Evolutionary conservation across 2,329 filamentous ascomycete species (phyloP).

Genomic region (Colletotrichum lini): DNA sequence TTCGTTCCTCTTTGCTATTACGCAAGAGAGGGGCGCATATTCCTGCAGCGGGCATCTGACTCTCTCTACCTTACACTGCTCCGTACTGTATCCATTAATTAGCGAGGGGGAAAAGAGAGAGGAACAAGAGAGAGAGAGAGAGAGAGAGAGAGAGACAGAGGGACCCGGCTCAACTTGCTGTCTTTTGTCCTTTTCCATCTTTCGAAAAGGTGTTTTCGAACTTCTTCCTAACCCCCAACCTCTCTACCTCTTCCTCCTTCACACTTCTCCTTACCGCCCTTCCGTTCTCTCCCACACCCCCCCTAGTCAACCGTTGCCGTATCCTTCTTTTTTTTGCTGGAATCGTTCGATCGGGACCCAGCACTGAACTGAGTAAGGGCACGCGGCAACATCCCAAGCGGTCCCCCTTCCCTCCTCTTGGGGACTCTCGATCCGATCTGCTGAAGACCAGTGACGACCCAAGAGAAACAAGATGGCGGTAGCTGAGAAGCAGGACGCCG

Average conservation of each 20-base stretch:
- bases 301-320: background rate
- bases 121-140: background rate
- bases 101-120: conserved; percentile 16
- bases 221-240: conserved; percentile 19
- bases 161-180: conserved; percentile 27
- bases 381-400: background rate
- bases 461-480: conserved; percentile 22
- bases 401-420: background rate
- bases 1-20: background rate
- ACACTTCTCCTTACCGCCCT: no score
- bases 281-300: background rate
- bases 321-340: conserved; percentile 6
- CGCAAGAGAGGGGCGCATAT: conserved; percentile 1
- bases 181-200: background rate
- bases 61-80: no score
- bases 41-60: background rate
- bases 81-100: background rate
- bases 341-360: conserved; percentile 21
- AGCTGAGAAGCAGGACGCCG: conserved; percentile 30
- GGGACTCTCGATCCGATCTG: conserved; percentile 28
- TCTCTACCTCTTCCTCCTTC: background rate
- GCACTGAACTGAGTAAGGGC: conserved; percentile 12
- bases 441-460: conserved; percentile 23
- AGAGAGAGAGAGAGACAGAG: no score
- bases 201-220: conserved; percentile 1